phyloP scores from a whole-genome alignment of 352 stramenopile species.

The Phytophthora uliginosa region DNA sequence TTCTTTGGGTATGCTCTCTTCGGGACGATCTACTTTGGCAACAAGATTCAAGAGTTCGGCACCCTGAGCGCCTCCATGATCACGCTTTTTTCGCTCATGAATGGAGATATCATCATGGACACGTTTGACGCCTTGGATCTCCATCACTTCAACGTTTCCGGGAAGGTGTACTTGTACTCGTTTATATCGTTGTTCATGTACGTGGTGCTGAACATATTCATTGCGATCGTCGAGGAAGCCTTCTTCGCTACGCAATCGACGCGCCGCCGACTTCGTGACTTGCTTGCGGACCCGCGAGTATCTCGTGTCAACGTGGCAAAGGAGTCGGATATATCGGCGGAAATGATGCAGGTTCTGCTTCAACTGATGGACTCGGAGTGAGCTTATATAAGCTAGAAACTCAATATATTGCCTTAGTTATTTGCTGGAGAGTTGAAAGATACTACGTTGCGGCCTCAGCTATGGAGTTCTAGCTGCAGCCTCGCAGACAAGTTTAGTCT shows the following conservation, averaged over 20 bases:
- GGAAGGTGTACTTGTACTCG: conserved; percentile 88
- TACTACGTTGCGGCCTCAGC: neutral
- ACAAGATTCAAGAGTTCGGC: conserved; percentile 82
- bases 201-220: conserved; percentile 94
- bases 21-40: conserved; percentile 91
- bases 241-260: conserved; percentile 91
- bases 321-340: conserved; percentile 59
- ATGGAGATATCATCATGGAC: conserved; percentile 93
- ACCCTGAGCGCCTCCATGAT: conserved; percentile 73
- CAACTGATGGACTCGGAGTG: conserved; percentile 50
- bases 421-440: conserved; percentile 15
- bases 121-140: conserved; percentile 89
- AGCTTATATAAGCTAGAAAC: conserved; percentile 6
- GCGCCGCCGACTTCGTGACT: conserved; percentile 64
- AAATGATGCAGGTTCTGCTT: conserved; percentile 68
- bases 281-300: conserved; percentile 64
- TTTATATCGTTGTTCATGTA: conserved; percentile 96
- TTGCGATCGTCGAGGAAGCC: conserved; percentile 92
- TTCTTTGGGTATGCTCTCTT: conserved; percentile 92
- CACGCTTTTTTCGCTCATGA: conserved; percentile 92
- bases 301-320: conserved; percentile 44
- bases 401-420: conserved; percentile 32
- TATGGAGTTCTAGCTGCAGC: conserved; percentile 1
- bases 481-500: conserved; percentile 45
- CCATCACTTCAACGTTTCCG: conserved; percentile 71